phyloP scores from a whole-genome alignment of 306 rosid species.

The Dalbergia cochinchinensis region DNA sequence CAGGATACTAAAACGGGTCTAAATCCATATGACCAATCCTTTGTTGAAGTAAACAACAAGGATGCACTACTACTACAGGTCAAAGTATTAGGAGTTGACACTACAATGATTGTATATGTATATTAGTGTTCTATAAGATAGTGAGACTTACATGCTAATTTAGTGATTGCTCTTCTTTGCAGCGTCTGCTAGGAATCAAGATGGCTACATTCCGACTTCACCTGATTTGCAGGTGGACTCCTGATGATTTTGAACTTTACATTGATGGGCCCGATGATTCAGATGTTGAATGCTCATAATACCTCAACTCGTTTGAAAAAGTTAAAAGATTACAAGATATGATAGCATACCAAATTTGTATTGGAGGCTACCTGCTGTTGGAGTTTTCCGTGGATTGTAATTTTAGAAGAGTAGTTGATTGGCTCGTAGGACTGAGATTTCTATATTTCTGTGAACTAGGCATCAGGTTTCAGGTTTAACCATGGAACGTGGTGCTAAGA shows the following conservation, averaged over 20 bases:
- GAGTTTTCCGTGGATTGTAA: neutral
- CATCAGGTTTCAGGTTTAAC: neutral
- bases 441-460: neutral
- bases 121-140: neutral
- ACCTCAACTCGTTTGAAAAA: neutral
- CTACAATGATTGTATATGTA: neutral
- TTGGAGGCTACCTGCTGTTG: conserved; percentile 4
- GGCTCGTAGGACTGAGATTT: conserved; percentile 18
- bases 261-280: conserved; percentile 77
- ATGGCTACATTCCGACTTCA: conserved; percentile 83
- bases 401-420: conserved; percentile 6
- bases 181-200: conserved; percentile 84
- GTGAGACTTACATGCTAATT: conserved; percentile 16
- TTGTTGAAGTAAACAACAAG: too few relatives aligned
- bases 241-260: conserved; percentile 75
- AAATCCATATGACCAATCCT: too few relatives aligned
- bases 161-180: conserved; percentile 35
- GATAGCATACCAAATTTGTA: neutral
- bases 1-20: too few relatives aligned
- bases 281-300: conserved; percentile 49
- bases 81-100: neutral
- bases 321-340: conserved; percentile 8
- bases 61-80: neutral
- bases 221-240: conserved; percentile 85
- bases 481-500: conserved; percentile 18